These are phyloP conservation scores for Mallotus repandus DNA, from an alignment of 441 rosid species.

Conservation along the genomic window DNA sequence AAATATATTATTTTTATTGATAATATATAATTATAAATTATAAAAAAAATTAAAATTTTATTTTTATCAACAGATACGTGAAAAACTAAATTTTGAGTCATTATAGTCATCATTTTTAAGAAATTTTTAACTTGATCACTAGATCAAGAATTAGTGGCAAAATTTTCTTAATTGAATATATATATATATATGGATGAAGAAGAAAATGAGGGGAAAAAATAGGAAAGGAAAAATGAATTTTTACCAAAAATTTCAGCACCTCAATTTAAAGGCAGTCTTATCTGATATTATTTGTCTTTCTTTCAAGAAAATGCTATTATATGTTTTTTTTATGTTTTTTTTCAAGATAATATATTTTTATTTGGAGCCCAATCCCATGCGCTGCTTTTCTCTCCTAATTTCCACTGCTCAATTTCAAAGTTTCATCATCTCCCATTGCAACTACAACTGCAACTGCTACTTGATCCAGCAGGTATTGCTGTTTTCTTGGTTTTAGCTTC, in stretches of 20 bases:
- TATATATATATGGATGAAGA: too few species aligned
- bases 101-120: too few species aligned
- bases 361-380: background rate
- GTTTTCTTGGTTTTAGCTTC: background rate
- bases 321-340: background rate
- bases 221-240: background rate
- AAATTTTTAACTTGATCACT: too few species aligned
- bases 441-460: background rate
- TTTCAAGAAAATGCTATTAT: background rate
- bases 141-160: too few species aligned
- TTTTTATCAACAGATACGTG: too few species aligned
- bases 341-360: background rate
- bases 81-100: too few species aligned
- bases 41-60: too few species aligned
- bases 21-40: too few species aligned
- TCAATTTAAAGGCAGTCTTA: conserved; percentile 1
- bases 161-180: too few species aligned
- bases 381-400: background rate
- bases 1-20: too few species aligned
- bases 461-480: background rate
- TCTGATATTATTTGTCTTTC: background rate
- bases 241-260: background rate
- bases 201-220: background rate
- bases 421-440: too few species aligned
- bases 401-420: background rate